Evolutionary conservation across 306 rosid genomes (phyloP), one percentile per base, ranked within the genome.

Genomic region (Corylus heterophylla): DNA sequence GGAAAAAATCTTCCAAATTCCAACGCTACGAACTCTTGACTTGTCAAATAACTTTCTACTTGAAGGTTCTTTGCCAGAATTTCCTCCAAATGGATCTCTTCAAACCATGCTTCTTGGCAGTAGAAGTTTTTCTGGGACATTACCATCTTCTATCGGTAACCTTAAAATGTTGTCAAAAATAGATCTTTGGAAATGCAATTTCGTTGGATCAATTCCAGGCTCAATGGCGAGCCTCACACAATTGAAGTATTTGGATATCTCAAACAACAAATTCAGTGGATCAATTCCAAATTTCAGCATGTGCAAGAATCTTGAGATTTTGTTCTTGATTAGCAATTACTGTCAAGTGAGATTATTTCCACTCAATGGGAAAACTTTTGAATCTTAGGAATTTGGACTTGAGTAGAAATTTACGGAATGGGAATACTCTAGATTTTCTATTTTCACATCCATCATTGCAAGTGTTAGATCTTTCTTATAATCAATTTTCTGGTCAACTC

Each of bases 251-350:
- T 48, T 85, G 5, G 88, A 83, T 48, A 8, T 88, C 35, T 86
- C 88, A 2, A 51, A 0, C 3, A 88, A 88, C 18, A 70, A 77
- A 12, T 78, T 88, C 56, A 70, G 35, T 4, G 84, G 91, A 31
- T 39, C 72, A 9, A 75, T 88, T 2, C 91, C 91, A 54, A 83
- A 80, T 13, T 83, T 85, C 8, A 68, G 71, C 12, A 54, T 9
- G 54, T 55, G 81, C 67, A 76, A 76, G 59, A 69, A 48, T 31
- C 84, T 87, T 22, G 22, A 22, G 22, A 22, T 22, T 22, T 22
- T 22, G 22, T 22, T 22, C 22, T 22, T 22, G 22, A 22, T 22
- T 22, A 22, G 22, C 22, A 22, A 22, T 22, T 22, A 22, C 22
- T 22, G 22, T 22, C 22, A 22, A 44, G 8, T 44, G 4, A 12